Evolutionary conservation across 257 asterid genomes (phyloP).

Genomic region (Craterostigma plantagineum): DNA sequence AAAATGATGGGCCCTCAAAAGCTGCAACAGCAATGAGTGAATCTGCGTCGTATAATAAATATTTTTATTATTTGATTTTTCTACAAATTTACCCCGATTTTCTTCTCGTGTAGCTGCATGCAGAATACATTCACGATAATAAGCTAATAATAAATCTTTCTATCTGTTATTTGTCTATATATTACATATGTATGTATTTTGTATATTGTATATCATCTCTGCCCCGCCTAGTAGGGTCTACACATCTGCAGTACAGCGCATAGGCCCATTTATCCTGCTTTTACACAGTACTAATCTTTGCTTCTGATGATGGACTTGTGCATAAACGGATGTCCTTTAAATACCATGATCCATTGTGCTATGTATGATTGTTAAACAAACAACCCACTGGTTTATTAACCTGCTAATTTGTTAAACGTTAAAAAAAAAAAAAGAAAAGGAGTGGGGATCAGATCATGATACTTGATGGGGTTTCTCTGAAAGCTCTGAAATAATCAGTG

Average conservation of each 20-base stretch:
- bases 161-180: slow-evolving; percentile 23
- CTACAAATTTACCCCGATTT: background rate
- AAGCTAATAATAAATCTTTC: slow-evolving; percentile 15
- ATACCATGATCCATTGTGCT: slow-evolving; percentile 13
- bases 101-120: too few species aligned
- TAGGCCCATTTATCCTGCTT: slow-evolving; percentile 14
- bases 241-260: too few species aligned
- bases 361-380: slow-evolving; percentile 6
- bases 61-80: slow-evolving; percentile 5
- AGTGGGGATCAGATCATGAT: slow-evolving; percentile 27
- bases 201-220: too few species aligned
- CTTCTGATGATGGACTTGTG: slow-evolving; percentile 22
- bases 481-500: slow-evolving; percentile 27
- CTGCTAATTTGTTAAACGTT: slow-evolving; percentile 28
- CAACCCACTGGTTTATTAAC: too few species aligned
- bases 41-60: slow-evolving; percentile 32
- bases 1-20: slow-evolving; percentile 33
- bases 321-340: slow-evolving; percentile 19
- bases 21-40: slow-evolving; percentile 84
- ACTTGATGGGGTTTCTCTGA: slow-evolving; percentile 38
- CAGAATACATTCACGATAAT: too few species aligned
- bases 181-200: too few species aligned
- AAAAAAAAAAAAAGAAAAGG: slow-evolving; percentile 21
- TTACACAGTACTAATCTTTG: slow-evolving; percentile 13
- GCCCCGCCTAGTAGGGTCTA: too few species aligned